Evolutionary conservation across 129 eudicot genomes (phyloP), one percentile per base, ranked within the genome.

Genomic region (Flaveria trinervia): DNA sequence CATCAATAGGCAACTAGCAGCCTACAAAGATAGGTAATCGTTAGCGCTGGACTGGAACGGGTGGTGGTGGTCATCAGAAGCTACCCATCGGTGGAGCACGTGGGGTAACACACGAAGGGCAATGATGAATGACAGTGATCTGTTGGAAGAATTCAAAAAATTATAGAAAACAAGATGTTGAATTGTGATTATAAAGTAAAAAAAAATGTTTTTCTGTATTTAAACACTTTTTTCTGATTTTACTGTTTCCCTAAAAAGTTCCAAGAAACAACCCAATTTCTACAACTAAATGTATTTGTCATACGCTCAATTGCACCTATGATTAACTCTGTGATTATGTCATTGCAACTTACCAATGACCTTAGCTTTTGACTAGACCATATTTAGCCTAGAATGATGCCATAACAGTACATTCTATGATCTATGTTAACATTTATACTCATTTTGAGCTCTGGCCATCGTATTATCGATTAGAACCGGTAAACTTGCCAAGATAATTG

Each of bases 361-460:
- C 61, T 15, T 17, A 55, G 62, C 62, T 17, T 55, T 55, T 55
- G 26, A n/a, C 62, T 55, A 17, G 25, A 28, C 9, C 43, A 61
- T 17, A 61, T 61, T 12, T 61, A 13, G 68, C 68, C 68, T 28
- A 62, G 45, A 62, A 30, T 39, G 49, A 7, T 66, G 71, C 50
- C 48, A 66, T 36, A 66, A 7, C 16, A 36, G 7, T 8, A 9
- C 46, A 33, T 62, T 11, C 71, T 39, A 18, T 50, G 33, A 68
- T 41, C 55, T 68, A 23, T 25, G 17, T 56, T 75, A 9, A 30
- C 46, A 16, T 17, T 28, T 45, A 9, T 28, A 69, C 48, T 62
- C 72, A 62, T 22, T 46, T 10, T 12, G 57, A 55, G 68, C 39
- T 41, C 41, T 51, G 66, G 52, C 56, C 65, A 23, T 12, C 22